Base-by-base conservation (phyloP, 805 yeast genomes). In the Spathaspora hagerdaliae region DNA sequence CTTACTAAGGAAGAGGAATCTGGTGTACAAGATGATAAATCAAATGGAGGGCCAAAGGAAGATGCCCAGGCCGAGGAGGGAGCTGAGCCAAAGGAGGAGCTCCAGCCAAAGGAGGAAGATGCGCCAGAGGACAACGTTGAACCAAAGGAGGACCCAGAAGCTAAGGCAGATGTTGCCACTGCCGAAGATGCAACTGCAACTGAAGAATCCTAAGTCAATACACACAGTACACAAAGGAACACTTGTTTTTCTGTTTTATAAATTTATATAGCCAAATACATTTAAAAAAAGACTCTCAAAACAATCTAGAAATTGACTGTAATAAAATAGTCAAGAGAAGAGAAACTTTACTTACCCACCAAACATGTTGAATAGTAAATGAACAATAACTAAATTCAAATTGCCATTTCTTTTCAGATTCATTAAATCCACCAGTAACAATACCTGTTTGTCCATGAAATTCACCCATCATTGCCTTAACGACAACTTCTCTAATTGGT, bases 391-490 rank as follows among this genome's bases (percentile, higher is more conserved):
- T 63, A 66, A 81, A 92, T 27, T 75, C 67, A 69, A 87, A 91
- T 13, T 75, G 75, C 92, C 95, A 85, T 14, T 58, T 55, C 1
- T 63, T 55, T 0, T 62, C 50, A 0, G 47, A 50, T 11, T 65
- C 51, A 55, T 80, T 71, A 60, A 78, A 85, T 43, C 74, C 79
- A 2, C 96, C 97, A 1, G 90, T 83, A 52, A 94, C 65, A 10
- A 94, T 65, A 0, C 98, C 99, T 1, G 90, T 78, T 55, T 85
- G 87, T 2, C 99, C 99, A 47, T 83, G 86, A 56, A 73, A 94
- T 58, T 94, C 97, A 13, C 99, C 99, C 98, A 94, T 94, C 82
- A 92, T 86, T 13, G 97, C 81, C 46, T 91, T 73, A 19, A 94
- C 97, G 0, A 96, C 92, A 46, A 87, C 70, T 64, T 92, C 98